Conservation (phyloP, 768 basidiomycete genomes). For the Russula abietina region DNA sequence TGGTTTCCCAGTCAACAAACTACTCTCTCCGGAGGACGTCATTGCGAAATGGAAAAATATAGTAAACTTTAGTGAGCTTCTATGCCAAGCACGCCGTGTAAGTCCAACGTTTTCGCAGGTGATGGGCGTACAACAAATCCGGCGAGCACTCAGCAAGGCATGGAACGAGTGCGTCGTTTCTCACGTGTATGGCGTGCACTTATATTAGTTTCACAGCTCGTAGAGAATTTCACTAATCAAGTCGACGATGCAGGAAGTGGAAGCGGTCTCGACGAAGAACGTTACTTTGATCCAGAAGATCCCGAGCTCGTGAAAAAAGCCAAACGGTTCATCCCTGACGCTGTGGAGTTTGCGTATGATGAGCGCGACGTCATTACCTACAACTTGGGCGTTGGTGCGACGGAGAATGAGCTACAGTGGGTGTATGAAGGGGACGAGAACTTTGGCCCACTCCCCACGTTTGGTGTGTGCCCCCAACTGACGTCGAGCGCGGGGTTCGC, state of each 20-base stretch:
- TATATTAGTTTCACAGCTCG: constrained; percentile 33
- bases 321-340: constrained; percentile 54
- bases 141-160: constrained; percentile 61
- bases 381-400: constrained; percentile 92
- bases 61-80: constrained; percentile 68
- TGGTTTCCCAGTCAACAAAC: constrained; percentile 76
- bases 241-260: constrained; percentile 27
- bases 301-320: constrained; percentile 74
- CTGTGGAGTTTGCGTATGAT: constrained; percentile 64
- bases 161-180: constrained; percentile 51
- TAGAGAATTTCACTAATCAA: constrained; percentile 54
- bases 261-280: constrained; percentile 27
- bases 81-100: not conserved
- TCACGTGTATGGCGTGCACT: not conserved
- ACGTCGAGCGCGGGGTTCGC: constrained; percentile 57
- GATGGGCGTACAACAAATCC: constrained; percentile 84
- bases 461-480: constrained; percentile 94
- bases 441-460: constrained; percentile 85
- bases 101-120: constrained; percentile 37
- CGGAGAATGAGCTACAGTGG: constrained; percentile 87
- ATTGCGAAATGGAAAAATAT: constrained; percentile 74
- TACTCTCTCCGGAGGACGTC: constrained; percentile 76
- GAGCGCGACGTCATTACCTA: constrained; percentile 93
- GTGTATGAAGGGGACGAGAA: constrained; percentile 84
- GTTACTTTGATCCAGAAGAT: constrained; percentile 75